phyloP scores from a whole-genome alignment of 1,284 basidiomycete species.

The Ganoderma boninense region DNA sequence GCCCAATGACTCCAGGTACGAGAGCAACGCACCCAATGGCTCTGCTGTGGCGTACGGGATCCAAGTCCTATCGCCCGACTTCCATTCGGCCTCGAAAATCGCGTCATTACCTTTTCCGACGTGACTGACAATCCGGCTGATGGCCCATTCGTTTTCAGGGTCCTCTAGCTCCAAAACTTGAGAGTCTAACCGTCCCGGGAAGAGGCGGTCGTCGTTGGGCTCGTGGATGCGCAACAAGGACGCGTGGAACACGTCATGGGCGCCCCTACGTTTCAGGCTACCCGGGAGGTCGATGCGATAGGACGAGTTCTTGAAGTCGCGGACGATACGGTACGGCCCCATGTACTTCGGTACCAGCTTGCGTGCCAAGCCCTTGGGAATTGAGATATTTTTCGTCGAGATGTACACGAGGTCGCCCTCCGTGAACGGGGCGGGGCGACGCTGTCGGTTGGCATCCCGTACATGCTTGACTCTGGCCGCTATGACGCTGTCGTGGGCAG shows the following conservation, averaged over 20 bases:
- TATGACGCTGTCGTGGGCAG: neutral
- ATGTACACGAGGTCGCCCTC: neutral
- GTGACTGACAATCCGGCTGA: no score
- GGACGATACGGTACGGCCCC: constrained; percentile 40
- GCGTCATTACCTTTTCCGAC: no score
- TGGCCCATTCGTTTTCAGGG: no score
- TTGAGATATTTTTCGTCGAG: constrained; percentile 20
- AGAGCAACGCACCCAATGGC: no score
- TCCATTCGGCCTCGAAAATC: no score
- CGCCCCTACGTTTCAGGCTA: constrained; percentile 28
- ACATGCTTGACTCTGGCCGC: constrained; percentile 29
- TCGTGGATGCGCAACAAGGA: constrained; percentile 34
- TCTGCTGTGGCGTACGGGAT: no score
- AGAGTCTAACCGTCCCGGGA: constrained; percentile 24
- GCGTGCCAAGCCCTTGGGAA: constrained; percentile 42
- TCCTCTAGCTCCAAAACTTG: neutral
- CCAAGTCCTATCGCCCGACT: no score
- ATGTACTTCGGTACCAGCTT: constrained; percentile 45
- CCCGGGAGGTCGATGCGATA: constrained; percentile 39
- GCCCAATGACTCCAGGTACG: no score
- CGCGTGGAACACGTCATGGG: constrained; percentile 41
- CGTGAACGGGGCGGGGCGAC: neutral
- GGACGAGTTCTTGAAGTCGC: constrained; percentile 28
- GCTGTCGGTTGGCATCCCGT: neutral
- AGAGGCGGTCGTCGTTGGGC: constrained; percentile 35